Conservation (phyloP, 2,329 filamentous ascomycete species). For the Fusarium begoniae region DNA sequence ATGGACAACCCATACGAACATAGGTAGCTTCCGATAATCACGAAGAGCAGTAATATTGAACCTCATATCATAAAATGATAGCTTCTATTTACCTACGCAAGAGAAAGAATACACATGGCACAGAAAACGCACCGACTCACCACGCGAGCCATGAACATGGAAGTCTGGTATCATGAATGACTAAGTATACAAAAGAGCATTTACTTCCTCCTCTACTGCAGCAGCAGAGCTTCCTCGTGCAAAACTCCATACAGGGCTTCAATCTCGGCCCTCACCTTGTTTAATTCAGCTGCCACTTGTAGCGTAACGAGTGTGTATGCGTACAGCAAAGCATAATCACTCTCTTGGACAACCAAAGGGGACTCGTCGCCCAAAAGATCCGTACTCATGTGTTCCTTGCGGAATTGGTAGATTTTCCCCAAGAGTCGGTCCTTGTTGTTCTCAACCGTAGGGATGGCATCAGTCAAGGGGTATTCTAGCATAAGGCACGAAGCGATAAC, state of each 20-base stretch:
- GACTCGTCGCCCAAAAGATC: slow-evolving; percentile 38
- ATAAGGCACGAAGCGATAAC: slow-evolving; percentile 94
- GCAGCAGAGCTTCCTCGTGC: slow-evolving; percentile 65
- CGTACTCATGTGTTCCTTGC: slow-evolving; percentile 68
- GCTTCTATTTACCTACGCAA: not conserved
- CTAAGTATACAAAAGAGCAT: slow-evolving; percentile 9
- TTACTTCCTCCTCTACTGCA: slow-evolving; percentile 54
- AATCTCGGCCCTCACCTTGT: slow-evolving; percentile 67
- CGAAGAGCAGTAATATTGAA: not conserved
- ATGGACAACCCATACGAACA: slow-evolving; percentile 5
- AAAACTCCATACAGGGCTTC: slow-evolving; percentile 71
- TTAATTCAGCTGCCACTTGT: slow-evolving; percentile 72
- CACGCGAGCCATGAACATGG: not conserved
- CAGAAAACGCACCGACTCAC: not conserved
- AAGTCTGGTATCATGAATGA: not conserved
- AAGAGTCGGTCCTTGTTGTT: slow-evolving; percentile 83
- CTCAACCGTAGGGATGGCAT: slow-evolving; percentile 85
- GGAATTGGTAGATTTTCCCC: slow-evolving; percentile 87
- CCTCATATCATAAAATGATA: not conserved
- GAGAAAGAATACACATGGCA: not conserved
- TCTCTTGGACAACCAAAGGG: slow-evolving; percentile 65
- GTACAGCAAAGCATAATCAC: slow-evolving; percentile 91
- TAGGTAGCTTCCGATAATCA: not conserved
- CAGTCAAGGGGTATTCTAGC: slow-evolving; percentile 91
- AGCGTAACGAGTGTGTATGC: slow-evolving; percentile 81